Percentiles rank a stretch among this genome's conserved stretches.
Conservation (phyloP, 805 yeast species). For the Wickerhamiella bombiphila region DNA sequence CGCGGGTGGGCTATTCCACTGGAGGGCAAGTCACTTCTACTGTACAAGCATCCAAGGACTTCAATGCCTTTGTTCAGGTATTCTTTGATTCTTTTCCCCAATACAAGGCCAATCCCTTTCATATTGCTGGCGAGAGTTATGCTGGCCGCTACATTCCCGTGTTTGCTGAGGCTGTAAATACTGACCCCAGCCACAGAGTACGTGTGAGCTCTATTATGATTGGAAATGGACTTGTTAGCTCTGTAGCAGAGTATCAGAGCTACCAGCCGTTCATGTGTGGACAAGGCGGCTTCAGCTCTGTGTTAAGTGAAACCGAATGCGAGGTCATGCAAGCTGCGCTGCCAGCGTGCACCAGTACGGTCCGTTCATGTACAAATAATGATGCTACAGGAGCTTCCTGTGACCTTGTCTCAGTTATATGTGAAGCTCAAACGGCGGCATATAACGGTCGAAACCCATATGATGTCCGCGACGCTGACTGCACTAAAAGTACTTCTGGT, state of each 20-base stretch:
- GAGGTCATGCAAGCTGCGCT: conserved; percentile 5
- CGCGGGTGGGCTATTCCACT: conserved; percentile 81
- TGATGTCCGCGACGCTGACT: conserved; percentile 46
- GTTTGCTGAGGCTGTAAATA: conserved; percentile 42
- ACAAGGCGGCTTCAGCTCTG: conserved; percentile 48
- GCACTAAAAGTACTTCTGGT: conserved; percentile 42
- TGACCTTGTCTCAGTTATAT: conserved; percentile 5
- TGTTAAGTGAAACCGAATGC: conserved; percentile 10
- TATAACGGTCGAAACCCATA: conserved; percentile 42
- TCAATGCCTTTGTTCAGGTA: conserved; percentile 65
- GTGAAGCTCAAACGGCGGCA: conserved; percentile 8
- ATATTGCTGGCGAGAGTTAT: conserved; percentile 85
- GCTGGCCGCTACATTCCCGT: conserved; percentile 92
- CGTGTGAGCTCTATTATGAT: conserved; percentile 67
- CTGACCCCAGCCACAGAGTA: conserved; percentile 35
- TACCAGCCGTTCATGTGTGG: conserved; percentile 95
- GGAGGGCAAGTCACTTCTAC: conserved; percentile 50
- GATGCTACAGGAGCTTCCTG: conserved; percentile 6
- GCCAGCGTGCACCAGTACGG: conserved; percentile 6
- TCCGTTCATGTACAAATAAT: conserved; percentile 10
- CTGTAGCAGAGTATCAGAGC: conserved; percentile 59
- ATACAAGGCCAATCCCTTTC: conserved; percentile 44
- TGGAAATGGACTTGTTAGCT: conserved; percentile 88
- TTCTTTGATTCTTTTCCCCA: conserved; percentile 78
- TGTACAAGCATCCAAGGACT: conserved; percentile 75